Evolutionary conservation across 345 rosid genomes (phyloP).

Genomic region (Garcia nutans): DNA sequence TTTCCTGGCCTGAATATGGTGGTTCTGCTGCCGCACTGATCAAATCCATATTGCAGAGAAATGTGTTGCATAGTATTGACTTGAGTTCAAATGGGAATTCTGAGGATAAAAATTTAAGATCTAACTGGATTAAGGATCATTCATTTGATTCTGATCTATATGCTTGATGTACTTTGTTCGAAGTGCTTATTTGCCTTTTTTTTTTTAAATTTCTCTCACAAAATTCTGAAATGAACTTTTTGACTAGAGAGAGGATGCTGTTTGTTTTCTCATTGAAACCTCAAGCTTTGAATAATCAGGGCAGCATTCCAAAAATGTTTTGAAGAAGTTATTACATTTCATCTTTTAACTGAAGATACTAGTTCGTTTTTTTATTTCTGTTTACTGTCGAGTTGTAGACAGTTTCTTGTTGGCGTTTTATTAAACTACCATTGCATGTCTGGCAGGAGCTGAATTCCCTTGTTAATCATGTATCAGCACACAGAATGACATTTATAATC

Average conservation of each 20-base stretch:
- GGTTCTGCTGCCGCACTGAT: slow-evolving; percentile 49
- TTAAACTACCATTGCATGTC: background rate
- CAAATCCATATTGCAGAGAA: slow-evolving; percentile 46
- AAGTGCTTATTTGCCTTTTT: background rate
- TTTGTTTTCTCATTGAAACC: background rate
- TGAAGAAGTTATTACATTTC: background rate
- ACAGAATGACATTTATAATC: background rate
- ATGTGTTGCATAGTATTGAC: slow-evolving; percentile 48
- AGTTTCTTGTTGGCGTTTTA: background rate
- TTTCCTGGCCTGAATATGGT: slow-evolving; percentile 80
- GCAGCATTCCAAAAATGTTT: background rate
- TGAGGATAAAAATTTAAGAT: slow-evolving; percentile 29
- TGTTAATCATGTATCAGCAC: no score
- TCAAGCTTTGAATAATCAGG: background rate
- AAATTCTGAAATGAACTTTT: background rate
- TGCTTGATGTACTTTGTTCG: slow-evolving; percentile 34
- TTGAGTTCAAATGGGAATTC: slow-evolving; percentile 24
- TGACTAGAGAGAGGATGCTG: background rate
- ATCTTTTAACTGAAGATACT: background rate
- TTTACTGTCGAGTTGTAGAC: background rate
- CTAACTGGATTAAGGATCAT: slow-evolving; percentile 39
- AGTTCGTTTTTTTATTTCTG: background rate
- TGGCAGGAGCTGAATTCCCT: background rate
- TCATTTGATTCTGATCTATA: slow-evolving; percentile 59
- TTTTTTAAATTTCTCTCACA: background rate